A percentile compares a stretch with the other conserved stretches of the same genome.
phyloP scores from a whole-genome alignment of 306 rosid species.

The Trifolium fragiferum region DNA sequence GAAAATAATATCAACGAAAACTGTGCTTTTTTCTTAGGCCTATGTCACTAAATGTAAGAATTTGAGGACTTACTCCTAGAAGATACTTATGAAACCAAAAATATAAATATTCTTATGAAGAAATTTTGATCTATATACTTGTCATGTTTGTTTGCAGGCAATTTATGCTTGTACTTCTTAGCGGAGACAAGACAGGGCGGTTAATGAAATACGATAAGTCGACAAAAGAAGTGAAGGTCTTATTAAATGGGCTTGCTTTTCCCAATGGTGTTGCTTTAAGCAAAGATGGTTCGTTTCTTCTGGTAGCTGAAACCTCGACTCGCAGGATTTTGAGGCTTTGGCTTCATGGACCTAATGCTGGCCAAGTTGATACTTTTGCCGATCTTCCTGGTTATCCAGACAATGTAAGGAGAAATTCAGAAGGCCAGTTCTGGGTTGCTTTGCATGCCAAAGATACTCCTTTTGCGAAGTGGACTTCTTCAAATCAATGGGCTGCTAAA shows the following conservation, averaged over 20 bases:
- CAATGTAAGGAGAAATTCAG: constrained; percentile 70
- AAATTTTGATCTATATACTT: constrained; percentile 14
- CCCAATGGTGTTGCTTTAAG: constrained; percentile 88
- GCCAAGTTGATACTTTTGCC: constrained; percentile 63
- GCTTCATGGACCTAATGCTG: constrained; percentile 84
- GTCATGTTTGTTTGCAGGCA: constrained; percentile 60
- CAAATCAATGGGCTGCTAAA: constrained; percentile 64
- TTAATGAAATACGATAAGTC: constrained; percentile 66
- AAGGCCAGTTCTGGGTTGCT: constrained; percentile 91
- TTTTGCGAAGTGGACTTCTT: constrained; percentile 52
- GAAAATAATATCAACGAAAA: constrained; percentile 4
- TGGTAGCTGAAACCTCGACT: constrained; percentile 75
- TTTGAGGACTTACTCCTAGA: constrained; percentile 18
- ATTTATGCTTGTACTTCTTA: constrained; percentile 65
- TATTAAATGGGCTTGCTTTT: constrained; percentile 65
- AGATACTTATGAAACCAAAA: not conserved
- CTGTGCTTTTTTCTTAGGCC: not conserved
- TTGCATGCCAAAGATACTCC: constrained; percentile 68
- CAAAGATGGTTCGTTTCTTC: constrained; percentile 71
- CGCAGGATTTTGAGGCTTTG: constrained; percentile 71
- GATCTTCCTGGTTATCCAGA: constrained; percentile 86
- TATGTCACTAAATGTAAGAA: no score
- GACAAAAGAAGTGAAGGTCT: constrained; percentile 70
- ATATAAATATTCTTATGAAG: not conserved
- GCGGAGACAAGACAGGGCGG: constrained; percentile 78